Base-by-base conservation (phyloP, 2,329 filamentous ascomycete genomes). In the Fusarium sp. region DNA sequence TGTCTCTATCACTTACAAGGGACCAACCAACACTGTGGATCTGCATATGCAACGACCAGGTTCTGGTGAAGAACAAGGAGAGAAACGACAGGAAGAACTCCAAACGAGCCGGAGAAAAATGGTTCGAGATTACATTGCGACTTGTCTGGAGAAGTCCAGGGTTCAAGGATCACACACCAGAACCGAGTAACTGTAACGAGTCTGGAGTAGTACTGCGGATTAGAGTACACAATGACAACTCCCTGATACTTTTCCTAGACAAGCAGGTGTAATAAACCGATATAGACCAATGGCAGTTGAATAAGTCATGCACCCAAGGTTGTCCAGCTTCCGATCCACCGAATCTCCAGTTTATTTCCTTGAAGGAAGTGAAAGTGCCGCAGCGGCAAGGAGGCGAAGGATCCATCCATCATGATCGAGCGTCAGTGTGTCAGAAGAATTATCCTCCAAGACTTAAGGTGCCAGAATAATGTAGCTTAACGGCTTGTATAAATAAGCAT, bases 11-110 rank as follows among this genome's bases (percentile, higher is more conserved):
- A 25, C 18, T 20, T 52, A 27, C 49, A 52, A 41, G 49, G 49
- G 32, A 27, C 13, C n/a, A 52, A 22, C 49, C 34, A 52, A 52
- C 49, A 43, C 13, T 62, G 61, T 64, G 61, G 61, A 64, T 54
- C 61, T 58, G 49, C 44, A 64, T 45, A 64, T 58, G 59, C 38
- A 49, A 40, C 49, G 43, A 40, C 48, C 24, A 44, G 34, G 59
- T 51, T 45, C 3, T 32, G 22, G 27, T 61, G 29, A 61, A 47
- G 29, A 40, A 30, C 54, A 43, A 60, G 18, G 18, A n/a, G 20
- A 16, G 6, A 8, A 24, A 44, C 13, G 34, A 40, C 34, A 25
- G 18, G 34, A 41, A 38, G 32, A 27, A 41, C 49, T 43, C 22
- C 34, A 41, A 43, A 38, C 38, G 18, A 41, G 6, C 32, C 25